phyloP scores from a whole-genome alignment of 345 rosid species.

The Eucalyptus marginata region DNA sequence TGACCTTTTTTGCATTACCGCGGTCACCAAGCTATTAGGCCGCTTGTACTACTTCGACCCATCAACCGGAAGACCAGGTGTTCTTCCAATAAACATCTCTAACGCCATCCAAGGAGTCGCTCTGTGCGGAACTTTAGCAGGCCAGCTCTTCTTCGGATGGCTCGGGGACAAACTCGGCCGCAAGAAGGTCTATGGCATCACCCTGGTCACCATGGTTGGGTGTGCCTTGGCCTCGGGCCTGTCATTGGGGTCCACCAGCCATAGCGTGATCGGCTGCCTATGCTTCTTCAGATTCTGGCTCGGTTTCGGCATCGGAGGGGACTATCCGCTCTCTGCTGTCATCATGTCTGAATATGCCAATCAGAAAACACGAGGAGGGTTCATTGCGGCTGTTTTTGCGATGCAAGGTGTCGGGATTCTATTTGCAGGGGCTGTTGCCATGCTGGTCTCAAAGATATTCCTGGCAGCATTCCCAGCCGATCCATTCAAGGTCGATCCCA shows the following conservation, averaged over 20 bases:
- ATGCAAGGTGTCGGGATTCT: constrained; percentile 70
- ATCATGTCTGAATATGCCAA: constrained; percentile 77
- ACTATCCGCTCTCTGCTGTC: constrained; percentile 72
- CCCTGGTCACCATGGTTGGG: constrained; percentile 63
- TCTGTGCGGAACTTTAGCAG: constrained; percentile 33
- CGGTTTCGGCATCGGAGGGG: constrained; percentile 79
- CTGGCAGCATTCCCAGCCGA: constrained; percentile 10
- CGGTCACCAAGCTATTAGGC: constrained; percentile 45
- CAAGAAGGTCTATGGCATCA: constrained; percentile 69
- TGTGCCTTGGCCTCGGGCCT: constrained; percentile 65
- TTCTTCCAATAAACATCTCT: constrained; percentile 21
- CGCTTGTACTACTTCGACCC: constrained; percentile 39
- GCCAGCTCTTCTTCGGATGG: constrained; percentile 63
- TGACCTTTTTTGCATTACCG: constrained; percentile 52
- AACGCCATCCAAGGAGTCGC: constrained; percentile 49
- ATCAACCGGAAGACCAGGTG: background rate
- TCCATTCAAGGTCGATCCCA: background rate
- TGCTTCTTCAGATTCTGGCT: constrained; percentile 92
- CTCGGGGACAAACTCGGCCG: constrained; percentile 75
- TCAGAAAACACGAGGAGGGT: constrained; percentile 58
- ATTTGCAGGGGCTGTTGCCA: constrained; percentile 49
- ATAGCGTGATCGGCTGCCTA: constrained; percentile 32
- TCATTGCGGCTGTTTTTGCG: constrained; percentile 69
- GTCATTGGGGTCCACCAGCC: constrained; percentile 38
- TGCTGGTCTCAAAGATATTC: constrained; percentile 38